phyloP scores from a whole-genome alignment of 2,329 filamentous ascomycete genomes.

The Ascochyta viciae-villosae region DNA sequence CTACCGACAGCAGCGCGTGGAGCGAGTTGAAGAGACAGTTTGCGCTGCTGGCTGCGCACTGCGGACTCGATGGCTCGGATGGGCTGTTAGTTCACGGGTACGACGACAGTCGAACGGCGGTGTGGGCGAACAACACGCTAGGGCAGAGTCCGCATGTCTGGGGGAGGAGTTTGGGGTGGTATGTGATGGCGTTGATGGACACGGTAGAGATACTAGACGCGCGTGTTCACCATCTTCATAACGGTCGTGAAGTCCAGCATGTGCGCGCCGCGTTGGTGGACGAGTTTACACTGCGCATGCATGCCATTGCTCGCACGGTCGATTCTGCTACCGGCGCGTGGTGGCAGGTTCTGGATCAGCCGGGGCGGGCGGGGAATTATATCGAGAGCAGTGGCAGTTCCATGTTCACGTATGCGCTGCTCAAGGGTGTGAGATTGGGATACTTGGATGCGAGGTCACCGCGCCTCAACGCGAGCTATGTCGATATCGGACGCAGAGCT shows the following conservation, averaged over 20 bases:
- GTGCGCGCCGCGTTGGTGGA: neutral
- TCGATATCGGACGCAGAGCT: conserved; percentile 43
- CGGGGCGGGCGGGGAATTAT: conserved; percentile 61
- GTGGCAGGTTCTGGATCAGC: conserved; percentile 64
- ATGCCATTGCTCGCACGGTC: conserved; percentile 23
- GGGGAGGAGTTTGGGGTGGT: conserved; percentile 64
- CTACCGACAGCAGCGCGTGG: conserved; percentile 14
- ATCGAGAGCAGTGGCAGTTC: conserved; percentile 65
- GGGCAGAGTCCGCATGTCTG: conserved; percentile 63
- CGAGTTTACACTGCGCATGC: neutral
- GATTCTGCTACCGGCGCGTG: conserved; percentile 54
- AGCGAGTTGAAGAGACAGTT: conserved; percentile 25
- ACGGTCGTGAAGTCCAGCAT: neutral
- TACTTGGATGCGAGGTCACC: conserved; percentile 31
- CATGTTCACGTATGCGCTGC: conserved; percentile 63
- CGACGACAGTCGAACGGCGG: conserved; percentile 56
- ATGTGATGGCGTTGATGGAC: conserved; percentile 60
- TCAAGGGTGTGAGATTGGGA: conserved; percentile 56
- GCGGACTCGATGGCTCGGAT: conserved; percentile 45
- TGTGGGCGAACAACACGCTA: conserved; percentile 60
- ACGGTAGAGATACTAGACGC: conserved; percentile 51
- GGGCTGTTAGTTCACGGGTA: conserved; percentile 63
- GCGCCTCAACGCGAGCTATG: neutral
- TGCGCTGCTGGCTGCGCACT: conserved; percentile 55
- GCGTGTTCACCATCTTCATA: neutral